Base-by-base conservation (phyloP, 768 basidiomycete species). In the Kwoniella sp. region DNA sequence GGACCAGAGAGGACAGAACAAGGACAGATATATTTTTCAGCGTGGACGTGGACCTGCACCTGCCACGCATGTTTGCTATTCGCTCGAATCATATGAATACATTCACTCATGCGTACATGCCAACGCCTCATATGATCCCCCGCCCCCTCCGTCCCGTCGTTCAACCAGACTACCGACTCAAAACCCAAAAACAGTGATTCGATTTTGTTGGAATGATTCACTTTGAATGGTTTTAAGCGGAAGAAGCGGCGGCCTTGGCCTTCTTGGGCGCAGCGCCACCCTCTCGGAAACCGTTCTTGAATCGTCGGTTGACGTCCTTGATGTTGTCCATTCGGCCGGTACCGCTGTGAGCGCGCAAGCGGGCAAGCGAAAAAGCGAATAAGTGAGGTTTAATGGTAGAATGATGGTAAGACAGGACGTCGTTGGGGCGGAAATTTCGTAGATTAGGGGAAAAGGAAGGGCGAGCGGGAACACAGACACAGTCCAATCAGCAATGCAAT, bases 211-310 rank as follows among this genome's bases (percentile, higher is more conserved):
- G 44, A 26, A n/a, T n/a, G n/a, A n/a, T n/a, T n/a, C n/a, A 51
- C 24, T 56, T 12, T 10, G 26, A 40, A 49, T 44, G 44, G n/a
- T 59, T 64, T 68, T 72, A 77, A 58, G 69, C 72, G 52, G 76
- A 76, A 64, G 76, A 76, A 64, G 71, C 71, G 40, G 72, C 72
- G 50, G 85, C 80, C 82, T 85, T 88, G 81, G 82, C 81, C 81
- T 87, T 88, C 86, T 92, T 93, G 83, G 87, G 88, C n/a, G 92
- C 92, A 52, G 85, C 85, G 21, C 89, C 90, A 82, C 93, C 92
- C 84, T 94, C 92, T 80, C 92, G 87, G 88, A 95, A 97, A 60
- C 95, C 92, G 80, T 96, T 97, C 88, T 98, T 98, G 89, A 97
- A 98, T 73, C 92, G 86, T 80, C 94, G 87, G 74, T 89, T 88